phyloP scores from a whole-genome alignment of 73 alveolate genomes.

The Paramecium octaurelia region DNA sequence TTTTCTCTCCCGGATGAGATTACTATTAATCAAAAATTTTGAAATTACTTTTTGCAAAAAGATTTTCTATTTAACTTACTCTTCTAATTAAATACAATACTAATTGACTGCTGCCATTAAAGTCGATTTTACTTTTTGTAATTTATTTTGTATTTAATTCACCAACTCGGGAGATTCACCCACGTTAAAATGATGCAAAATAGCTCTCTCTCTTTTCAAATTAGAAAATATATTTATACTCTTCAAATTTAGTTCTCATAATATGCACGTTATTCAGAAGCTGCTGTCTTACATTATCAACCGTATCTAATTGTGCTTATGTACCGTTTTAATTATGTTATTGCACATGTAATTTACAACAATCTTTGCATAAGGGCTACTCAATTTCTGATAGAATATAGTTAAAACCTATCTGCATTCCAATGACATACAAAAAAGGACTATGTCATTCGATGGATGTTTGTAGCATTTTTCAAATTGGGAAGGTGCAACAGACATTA shows the following conservation, averaged over 20 bases:
- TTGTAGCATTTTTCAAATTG: neutral
- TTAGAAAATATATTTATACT: neutral
- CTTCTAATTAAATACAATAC: conserved; percentile 15
- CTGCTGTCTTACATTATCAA: neutral
- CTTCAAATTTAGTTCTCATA: neutral
- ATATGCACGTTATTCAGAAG: neutral
- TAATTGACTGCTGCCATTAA: neutral
- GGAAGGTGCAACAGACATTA: neutral
- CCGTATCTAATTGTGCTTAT: neutral
- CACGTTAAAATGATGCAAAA: neutral
- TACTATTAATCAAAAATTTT: neutral
- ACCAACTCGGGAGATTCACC: neutral
- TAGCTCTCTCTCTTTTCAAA: neutral
- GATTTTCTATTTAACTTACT: neutral
- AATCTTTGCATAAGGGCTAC: neutral
- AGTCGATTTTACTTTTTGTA: neutral
- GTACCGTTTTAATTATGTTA: neutral
- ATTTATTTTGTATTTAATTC: neutral
- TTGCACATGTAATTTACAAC: neutral
- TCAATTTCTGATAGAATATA: neutral
- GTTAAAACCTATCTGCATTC: neutral
- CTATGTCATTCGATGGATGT: neutral
- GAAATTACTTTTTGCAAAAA: neutral
- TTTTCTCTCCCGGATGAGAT: conserved; percentile 40
- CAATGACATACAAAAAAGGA: neutral